Conservation (phyloP, 192 early-diverging fungal genomes). For the Chytriomyces hyalinus region DNA sequence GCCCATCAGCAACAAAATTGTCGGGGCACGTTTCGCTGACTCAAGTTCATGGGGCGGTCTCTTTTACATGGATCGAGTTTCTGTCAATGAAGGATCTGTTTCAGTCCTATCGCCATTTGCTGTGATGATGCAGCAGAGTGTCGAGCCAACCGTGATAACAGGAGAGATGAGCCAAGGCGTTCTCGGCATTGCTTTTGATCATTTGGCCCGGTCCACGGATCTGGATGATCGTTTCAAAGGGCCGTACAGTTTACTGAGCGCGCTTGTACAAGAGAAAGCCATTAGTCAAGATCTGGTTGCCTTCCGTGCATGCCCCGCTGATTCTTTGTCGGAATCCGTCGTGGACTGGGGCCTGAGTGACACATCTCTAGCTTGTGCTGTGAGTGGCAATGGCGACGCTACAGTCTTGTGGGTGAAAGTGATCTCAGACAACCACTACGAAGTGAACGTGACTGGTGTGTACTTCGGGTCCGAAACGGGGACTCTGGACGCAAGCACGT, state of each 20-base stretch:
- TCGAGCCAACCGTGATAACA: constrained; percentile 15
- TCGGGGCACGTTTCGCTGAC: constrained; percentile 21
- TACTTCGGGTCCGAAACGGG: background rate
- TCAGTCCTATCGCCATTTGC: constrained; percentile 12
- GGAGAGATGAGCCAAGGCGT: constrained; percentile 19
- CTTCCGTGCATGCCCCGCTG: constrained; percentile 28
- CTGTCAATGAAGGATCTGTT: background rate
- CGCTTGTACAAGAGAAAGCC: background rate
- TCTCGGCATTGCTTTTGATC: constrained; percentile 24
- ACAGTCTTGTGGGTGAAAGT: background rate
- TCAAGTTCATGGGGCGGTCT: constrained; percentile 7
- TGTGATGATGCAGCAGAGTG: constrained; percentile 22
- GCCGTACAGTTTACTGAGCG: background rate
- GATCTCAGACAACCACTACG: constrained; percentile 14
- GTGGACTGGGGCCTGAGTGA: constrained; percentile 29
- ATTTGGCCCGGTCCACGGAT: background rate
- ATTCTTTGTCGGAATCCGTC: background rate
- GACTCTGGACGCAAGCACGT: background rate
- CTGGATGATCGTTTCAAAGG: background rate
- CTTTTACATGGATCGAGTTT: constrained; percentile 18
- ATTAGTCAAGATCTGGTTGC: constrained; percentile 11
- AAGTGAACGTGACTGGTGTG: constrained; percentile 27
- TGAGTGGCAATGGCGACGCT: background rate
- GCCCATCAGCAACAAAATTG: background rate
- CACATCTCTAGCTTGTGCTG: constrained; percentile 8